Percentiles rank a stretch among this genome's conserved stretches.
phyloP scores from a whole-genome alignment of 495 filamentous ascomycete genomes.

The Penicillium odoratum region DNA sequence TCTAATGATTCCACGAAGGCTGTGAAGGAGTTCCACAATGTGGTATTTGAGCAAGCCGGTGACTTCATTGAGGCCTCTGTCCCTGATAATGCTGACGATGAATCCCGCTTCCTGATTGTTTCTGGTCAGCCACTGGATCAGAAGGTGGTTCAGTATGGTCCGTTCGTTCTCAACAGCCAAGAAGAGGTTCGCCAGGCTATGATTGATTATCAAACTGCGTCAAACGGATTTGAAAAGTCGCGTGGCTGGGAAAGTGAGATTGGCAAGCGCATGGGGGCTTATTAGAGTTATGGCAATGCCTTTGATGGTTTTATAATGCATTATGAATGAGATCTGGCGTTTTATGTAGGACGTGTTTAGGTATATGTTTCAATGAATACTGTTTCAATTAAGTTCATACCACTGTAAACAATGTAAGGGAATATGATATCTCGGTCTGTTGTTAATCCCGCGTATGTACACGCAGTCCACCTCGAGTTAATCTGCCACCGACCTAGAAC shows the following conservation, averaged over 20 bases:
- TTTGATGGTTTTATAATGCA: background rate
- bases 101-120: constrained; percentile 72
- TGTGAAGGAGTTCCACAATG: constrained; percentile 78
- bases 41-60: constrained; percentile 81
- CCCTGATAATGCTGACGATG: constrained; percentile 63
- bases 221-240: constrained; percentile 89
- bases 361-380: background rate
- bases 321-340: background rate
- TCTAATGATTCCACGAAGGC: constrained; percentile 53
- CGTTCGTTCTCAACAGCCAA: constrained; percentile 81
- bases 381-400: background rate
- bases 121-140: constrained; percentile 88
- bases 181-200: constrained; percentile 91
- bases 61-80: constrained; percentile 72
- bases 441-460: background rate
- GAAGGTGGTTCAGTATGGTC: constrained; percentile 92
- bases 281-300: background rate
- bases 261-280: constrained; percentile 72
- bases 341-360: background rate
- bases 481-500: background rate
- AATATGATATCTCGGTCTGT: background rate
- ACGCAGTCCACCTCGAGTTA: background rate
- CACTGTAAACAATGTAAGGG: background rate
- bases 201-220: constrained; percentile 77
- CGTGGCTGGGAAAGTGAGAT: constrained; percentile 88